Conservation (phyloP, 306 rosid species). For the Pyrus pyrifolia region DNA sequence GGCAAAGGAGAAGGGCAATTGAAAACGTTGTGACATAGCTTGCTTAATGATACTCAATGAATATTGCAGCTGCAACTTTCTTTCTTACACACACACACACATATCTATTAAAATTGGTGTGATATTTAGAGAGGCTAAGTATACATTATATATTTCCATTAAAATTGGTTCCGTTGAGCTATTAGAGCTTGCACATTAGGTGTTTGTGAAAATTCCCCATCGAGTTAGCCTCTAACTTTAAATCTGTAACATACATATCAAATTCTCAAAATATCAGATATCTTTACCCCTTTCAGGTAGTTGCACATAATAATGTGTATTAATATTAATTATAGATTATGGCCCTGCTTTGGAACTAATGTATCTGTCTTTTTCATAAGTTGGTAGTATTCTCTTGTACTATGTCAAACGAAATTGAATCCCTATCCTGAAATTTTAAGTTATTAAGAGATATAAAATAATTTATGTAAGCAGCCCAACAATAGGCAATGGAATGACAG, state of each 20-base stretch:
- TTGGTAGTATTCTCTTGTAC: neutral
- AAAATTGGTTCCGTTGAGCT: no score
- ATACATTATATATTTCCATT: neutral
- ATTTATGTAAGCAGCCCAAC: neutral
- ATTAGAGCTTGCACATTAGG: neutral
- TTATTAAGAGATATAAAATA: neutral
- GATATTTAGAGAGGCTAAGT: no score
- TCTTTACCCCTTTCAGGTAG: neutral
- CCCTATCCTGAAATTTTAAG: neutral
- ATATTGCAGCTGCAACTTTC: slow-evolving; percentile 20
- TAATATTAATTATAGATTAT: neutral
- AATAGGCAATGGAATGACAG: neutral
- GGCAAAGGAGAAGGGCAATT: slow-evolving; percentile 11
- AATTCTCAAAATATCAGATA: neutral
- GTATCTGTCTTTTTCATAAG: neutral
- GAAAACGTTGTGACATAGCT: slow-evolving; percentile 16
- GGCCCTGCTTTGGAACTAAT: neutral
- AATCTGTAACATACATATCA: neutral
- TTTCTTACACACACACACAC: neutral
- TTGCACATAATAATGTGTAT: neutral
- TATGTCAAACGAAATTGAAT: neutral
- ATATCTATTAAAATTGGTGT: no score
- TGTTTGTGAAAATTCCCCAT: slow-evolving; percentile 1
- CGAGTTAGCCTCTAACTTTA: neutral
- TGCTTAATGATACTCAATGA: slow-evolving; percentile 22